Evolutionary conservation across 441 rosid species (phyloP), one percentile per base, ranked within the genome.

Genomic region (Viola pubescens): DNA sequence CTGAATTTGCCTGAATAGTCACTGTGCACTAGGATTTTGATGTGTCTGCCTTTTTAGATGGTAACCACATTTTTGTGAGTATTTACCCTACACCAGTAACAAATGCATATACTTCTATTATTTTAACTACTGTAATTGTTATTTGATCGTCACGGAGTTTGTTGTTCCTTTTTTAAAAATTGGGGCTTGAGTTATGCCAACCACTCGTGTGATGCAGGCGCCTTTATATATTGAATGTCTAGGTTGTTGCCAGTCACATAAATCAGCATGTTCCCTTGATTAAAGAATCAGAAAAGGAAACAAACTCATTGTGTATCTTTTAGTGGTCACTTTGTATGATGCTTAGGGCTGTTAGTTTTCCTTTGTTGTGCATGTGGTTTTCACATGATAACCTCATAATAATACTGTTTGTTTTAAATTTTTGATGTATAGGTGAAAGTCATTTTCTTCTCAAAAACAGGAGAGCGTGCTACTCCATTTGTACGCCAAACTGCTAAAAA

Each of bases 371-470:
- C 46, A 43, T 43, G 7, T 5, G 46, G 7, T 9, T 43, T 43
- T 43, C 2, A 43, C 9, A 9, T 6, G 6, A 5, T 43, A 43
- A 43, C 46, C 9, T 43, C 46, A 43, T 43, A 0, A 43, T 43
- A 6, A 37, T 62, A 52, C 9, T 48, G 26, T 64, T 67, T 13
- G 48, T 44, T 59, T 56, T 57, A 13, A 68, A 66, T 64, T 67
- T 70, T 45, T 72, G 47, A 52, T 45, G 65, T 51, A 44, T 72
- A 94, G 99, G 97, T 90, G 50, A 94, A 88, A 75, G 84, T 88
- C 67, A 83, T 94, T 77, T 77, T 88, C 75, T 88, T 94, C 88
- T 90, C 99, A 65, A 82, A 88, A 79, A 85, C 96, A n/a, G 99
- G 97, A 73, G 90, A 82, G 75, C 94, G 99, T 52, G 97, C 97